A percentile compares a stretch with the other conserved stretches of the same genome.
Evolutionary conservation across 2,329 filamentous ascomycete genomes (phyloP).

Genomic region (Claviceps sp.): DNA sequence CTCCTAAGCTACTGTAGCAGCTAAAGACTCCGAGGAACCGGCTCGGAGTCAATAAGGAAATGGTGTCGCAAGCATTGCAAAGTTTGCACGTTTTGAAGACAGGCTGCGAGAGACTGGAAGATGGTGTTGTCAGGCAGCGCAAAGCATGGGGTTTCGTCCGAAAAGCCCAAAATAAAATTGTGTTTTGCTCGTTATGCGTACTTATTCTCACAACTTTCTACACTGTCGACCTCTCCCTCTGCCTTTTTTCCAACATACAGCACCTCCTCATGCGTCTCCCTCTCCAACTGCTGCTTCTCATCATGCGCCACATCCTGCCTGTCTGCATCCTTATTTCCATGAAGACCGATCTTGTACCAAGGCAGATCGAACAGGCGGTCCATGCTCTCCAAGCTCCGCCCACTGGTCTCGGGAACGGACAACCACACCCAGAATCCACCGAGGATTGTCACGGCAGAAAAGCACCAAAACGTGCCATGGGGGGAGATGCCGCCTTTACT

Average conservation of each 20-base stretch:
- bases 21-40: too few relatives aligned
- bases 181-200: too few relatives aligned
- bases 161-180: too few relatives aligned
- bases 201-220: background rate
- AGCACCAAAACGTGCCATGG: constrained; percentile 67
- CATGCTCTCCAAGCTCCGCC: constrained; percentile 54
- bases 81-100: too few relatives aligned
- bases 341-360: constrained; percentile 59
- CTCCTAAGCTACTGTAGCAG: too few relatives aligned
- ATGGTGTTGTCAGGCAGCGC: too few relatives aligned
- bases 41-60: too few relatives aligned
- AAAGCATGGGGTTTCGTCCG: too few relatives aligned
- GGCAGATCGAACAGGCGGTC: constrained; percentile 57
- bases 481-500: constrained; percentile 34
- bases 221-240: background rate
- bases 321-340: constrained; percentile 39
- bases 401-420: constrained; percentile 59
- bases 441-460: constrained; percentile 51
- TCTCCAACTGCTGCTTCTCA: constrained; percentile 29
- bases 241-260: constrained; percentile 24
- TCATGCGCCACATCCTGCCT: constrained; percentile 26
- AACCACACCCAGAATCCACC: constrained; percentile 60
- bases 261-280: constrained; percentile 16
- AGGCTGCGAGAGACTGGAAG: too few relatives aligned
- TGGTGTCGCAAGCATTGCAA: too few relatives aligned